These are phyloP conservation scores for Carex pumila DNA, from an alignment of 176 grass and related monocot species.

Conservation along the genomic window DNA sequence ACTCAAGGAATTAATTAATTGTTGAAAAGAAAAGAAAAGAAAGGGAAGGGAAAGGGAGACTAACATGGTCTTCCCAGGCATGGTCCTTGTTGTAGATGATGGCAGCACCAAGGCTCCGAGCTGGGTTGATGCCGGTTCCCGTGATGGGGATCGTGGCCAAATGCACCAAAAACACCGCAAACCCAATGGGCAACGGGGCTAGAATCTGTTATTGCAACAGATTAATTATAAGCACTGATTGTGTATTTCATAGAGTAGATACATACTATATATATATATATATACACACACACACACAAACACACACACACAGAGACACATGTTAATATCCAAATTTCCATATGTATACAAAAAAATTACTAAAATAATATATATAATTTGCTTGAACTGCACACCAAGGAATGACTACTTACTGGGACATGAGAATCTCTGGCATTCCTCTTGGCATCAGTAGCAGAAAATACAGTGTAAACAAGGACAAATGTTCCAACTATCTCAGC, in stretches of 20 bases:
- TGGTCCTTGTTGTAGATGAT: constrained; percentile 80
- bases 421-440: constrained; percentile 88
- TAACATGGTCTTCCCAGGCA: constrained; percentile 81
- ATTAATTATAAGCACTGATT: background rate
- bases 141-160: constrained; percentile 96
- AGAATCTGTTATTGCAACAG: constrained; percentile 48
- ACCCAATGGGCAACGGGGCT: constrained; percentile 86
- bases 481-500: constrained; percentile 93
- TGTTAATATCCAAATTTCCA: background rate
- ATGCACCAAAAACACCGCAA: constrained; percentile 93
- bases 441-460: constrained; percentile 93
- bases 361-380: too few species aligned
- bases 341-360: background rate
- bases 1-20: background rate
- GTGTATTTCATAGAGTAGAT: background rate
- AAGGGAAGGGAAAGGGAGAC: constrained; percentile 9
- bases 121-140: constrained; percentile 95
- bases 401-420: constrained; percentile 59
- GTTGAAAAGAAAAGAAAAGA: background rate
- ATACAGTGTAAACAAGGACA: constrained; percentile 89
- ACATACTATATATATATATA: too few species aligned
- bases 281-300: too few species aligned
- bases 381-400: too few species aligned
- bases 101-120: constrained; percentile 77
- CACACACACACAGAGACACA: background rate